Percentiles rank a stretch among this genome's conserved stretches.
Evolutionary conservation across 2,329 filamentous ascomycete genomes (phyloP).

Genomic region (Aspergillus niger): DNA sequence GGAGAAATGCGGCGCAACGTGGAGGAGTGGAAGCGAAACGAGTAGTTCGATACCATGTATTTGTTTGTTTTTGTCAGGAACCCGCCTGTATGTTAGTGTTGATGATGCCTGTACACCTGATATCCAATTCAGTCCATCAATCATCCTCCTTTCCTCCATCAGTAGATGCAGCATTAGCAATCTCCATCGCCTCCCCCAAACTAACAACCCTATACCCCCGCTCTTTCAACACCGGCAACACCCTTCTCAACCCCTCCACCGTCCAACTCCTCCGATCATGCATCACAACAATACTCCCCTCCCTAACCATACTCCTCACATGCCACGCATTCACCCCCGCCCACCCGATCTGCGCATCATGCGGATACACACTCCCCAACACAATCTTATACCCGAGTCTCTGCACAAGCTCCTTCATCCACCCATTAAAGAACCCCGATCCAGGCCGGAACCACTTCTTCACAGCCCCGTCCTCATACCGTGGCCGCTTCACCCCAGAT

Average conservation of each 20-base stretch:
- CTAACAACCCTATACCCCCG: conserved; percentile 73
- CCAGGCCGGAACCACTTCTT: conserved; percentile 76
- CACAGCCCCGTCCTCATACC: conserved; percentile 45
- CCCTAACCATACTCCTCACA: conserved; percentile 74
- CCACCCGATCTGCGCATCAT: conserved; percentile 81
- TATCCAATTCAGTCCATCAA: not conserved
- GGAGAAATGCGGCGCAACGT: conserved; percentile 52
- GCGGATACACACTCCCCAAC: conserved; percentile 84
- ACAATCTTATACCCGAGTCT: conserved; percentile 70
- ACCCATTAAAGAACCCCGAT: conserved; percentile 75
- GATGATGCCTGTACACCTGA: conserved; percentile 4
- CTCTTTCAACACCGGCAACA: conserved; percentile 70
- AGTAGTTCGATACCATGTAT: conserved; percentile 35
- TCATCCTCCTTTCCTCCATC: not conserved
- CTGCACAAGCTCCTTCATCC: conserved; percentile 65
- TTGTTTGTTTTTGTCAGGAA: conserved; percentile 9
- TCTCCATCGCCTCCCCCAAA: conserved; percentile 64
- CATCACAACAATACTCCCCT: conserved; percentile 79
- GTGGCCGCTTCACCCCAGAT: conserved; percentile 7
- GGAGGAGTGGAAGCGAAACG: conserved; percentile 56
- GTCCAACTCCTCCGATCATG: conserved; percentile 87
- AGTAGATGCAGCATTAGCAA: not conserved
- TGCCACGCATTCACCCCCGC: conserved; percentile 72
- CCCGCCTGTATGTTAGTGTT: conserved; percentile 11
- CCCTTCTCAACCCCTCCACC: conserved; percentile 70